Conservation (phyloP, 192 early-diverging fungal species). For the Backusella parvicylindrica region DNA sequence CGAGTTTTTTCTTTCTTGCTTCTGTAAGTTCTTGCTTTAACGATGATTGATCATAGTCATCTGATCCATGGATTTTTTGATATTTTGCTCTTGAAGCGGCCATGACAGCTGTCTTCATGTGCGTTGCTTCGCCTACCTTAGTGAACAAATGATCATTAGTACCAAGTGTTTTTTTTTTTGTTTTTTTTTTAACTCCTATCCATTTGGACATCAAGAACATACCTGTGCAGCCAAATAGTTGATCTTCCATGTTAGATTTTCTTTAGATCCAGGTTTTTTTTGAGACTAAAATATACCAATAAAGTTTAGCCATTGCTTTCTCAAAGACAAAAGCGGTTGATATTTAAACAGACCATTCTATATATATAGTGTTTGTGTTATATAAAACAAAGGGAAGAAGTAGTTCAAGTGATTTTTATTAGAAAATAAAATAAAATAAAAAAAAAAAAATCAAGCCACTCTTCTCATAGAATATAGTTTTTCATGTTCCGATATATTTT, state of each 20-base stretch:
- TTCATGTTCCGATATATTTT: neutral
- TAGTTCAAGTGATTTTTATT: neutral
- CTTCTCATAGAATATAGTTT: neutral
- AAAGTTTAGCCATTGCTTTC: neutral
- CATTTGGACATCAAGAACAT: neutral
- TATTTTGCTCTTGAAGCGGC: conserved; percentile 5
- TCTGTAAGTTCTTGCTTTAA: conserved; percentile 10
- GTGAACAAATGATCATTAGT: neutral
- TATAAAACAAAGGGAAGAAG: neutral
- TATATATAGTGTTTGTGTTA: neutral
- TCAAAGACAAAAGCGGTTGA: neutral
- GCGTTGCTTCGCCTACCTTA: conserved; percentile 16
- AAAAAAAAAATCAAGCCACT: neutral
- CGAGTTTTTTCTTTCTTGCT: conserved; percentile 20
- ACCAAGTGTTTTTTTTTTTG: too few species aligned
- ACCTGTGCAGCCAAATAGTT: conserved; percentile 37
- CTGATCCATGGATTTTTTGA: neutral
- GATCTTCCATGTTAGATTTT: conserved; percentile 41
- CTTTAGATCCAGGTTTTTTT: conserved; percentile 18
- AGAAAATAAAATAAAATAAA: neutral
- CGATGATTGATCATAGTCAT: neutral
- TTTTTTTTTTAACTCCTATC: too few species aligned
- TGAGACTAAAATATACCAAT: neutral
- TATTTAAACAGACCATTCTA: neutral
- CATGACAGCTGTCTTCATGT: conserved; percentile 2